These are phyloP conservation scores for Durio zibethinus DNA, from an alignment of 345 rosid genomes.

Conservation along the genomic window DNA sequence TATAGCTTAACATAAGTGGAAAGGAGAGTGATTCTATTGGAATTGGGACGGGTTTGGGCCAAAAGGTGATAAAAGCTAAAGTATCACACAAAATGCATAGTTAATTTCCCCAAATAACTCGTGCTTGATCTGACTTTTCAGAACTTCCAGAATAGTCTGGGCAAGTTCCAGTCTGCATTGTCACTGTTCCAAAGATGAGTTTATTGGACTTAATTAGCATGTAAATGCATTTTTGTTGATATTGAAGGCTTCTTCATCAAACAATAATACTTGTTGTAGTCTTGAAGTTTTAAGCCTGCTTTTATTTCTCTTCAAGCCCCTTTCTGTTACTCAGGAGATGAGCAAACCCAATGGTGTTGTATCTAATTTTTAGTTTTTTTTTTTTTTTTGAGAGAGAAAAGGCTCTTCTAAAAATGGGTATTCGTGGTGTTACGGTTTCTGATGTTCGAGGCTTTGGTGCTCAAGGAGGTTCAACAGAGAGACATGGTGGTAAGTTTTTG, in stretches of 20 bases:
- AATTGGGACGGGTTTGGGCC: background rate
- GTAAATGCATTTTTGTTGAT: background rate
- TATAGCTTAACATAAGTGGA: background rate
- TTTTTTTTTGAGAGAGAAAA: slow-evolving; percentile 15
- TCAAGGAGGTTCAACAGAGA: slow-evolving; percentile 85
- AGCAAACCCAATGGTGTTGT: background rate
- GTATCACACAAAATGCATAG: background rate
- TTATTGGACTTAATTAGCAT: background rate
- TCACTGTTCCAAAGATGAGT: background rate
- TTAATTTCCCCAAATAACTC: background rate
- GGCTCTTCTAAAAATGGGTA: slow-evolving; percentile 80
- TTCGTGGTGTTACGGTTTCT: slow-evolving; percentile 83
- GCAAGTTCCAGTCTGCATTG: background rate
- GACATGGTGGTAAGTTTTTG: slow-evolving; percentile 66
- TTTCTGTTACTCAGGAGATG: background rate
- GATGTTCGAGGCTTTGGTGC: slow-evolving; percentile 90
- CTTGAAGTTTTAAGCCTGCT: background rate
- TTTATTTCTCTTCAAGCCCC: background rate
- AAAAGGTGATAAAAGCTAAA: background rate
- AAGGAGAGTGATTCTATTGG: background rate
- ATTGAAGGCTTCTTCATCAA: background rate
- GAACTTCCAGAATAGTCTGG: background rate
- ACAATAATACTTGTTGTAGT: background rate
- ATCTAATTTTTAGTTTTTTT: slow-evolving; percentile 15
- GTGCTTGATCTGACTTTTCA: background rate